Base-by-base conservation (phyloP, 805 yeast genomes). In the Barnettozyma salicaria region DNA sequence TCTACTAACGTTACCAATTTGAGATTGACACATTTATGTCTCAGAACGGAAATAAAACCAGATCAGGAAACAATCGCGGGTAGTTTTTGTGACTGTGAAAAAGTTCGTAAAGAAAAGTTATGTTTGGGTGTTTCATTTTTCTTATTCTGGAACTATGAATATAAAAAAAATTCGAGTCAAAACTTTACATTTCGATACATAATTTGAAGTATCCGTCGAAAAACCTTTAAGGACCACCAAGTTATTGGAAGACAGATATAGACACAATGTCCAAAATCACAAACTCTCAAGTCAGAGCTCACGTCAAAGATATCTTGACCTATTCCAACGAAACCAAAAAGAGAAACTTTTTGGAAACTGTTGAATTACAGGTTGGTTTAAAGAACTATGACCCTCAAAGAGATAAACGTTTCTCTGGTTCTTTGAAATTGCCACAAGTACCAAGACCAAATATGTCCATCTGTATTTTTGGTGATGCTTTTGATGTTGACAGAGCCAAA, bases 391-490 rank as follows among this genome's bases (percentile, higher is more conserved):
- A 92, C 72, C 97, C 99, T 68, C 98, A 92, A 80, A 89, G 98
- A 86, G 99, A 92, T 76, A 92, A 92, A 89, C 97, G 99, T 88
- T 92, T 92, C 97, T 90, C 97, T 69, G 99, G 99, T 77, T 66
- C 97, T 67, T 81, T 92, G 76, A 92, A 81, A 76, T 79, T 92
- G 62, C 99, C 99, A 67, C 81, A 80, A 67, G 96, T 94, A 57
- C 98, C 98, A 78, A 94, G 99, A 81, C 99, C 99, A 76, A 92
- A 92, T 96, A 87, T 92, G 97, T 85, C 97, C 74, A 73, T 92
- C 78, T 92, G 98, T 77, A 88, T 92, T 69, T 92, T 92, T 64
- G 99, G 98, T 84, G 98, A 92, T 72, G 98, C 98, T 68, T 92
- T 90, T 67, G 99, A 92, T 74, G 95, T 87, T 60, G 99, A 92